Base-by-base conservation (phyloP, 108 stramenopile genomes). In the Parietichytrium sp. region DNA sequence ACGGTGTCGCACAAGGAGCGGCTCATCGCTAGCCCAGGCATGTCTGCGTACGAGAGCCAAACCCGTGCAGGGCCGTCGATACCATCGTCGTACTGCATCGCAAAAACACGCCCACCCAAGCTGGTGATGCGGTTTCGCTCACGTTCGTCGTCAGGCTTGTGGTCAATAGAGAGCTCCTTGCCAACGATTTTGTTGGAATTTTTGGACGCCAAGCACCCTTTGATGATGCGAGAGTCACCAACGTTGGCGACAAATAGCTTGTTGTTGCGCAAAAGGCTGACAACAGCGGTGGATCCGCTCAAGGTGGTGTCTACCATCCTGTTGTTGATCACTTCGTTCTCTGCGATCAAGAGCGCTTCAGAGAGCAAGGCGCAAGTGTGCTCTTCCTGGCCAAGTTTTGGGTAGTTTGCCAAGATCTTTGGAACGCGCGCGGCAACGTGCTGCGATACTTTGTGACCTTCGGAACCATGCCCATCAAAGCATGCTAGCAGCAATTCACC, bases 11-110 rank as follows among this genome's bases (percentile, higher is more conserved):
- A 95, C 47, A 97, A 91, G n/a, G 95, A 97, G 47, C 97, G 92
- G 33, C 92, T 89, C 98, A 98, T 98, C 55, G 98, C 98, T 47
- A 98, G 88, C 52, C 98, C 98, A 30, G 98, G 98, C 49, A 96
- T 94, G 89, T 98, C 96, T 94, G 95, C 95, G 87, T 98, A 92
- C 10, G 94, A 95, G 55, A 98, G 88, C 98, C 98, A 98, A 15
- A 98, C 98, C 83, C 98, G 92, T 8, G 95, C 93, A 16, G 98
- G 98, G 16, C 98, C 98, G 87, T 97, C 96, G 82, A 98, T 92
- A 45, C 98, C 98, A 83, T 98, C 98, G 54, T 97, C 96, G 83
- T 98, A 98, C 87, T 97, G 93, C 29, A 98, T 94, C 2, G 98
- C 96, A 88, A 98, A 98, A 7, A 98, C 98, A 54, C 98, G 91